Percentiles rank a stretch among this genome's conserved stretches.
These are phyloP conservation scores for Adansonia madagascariensis DNA, from an alignment of 441 rosid species.

Conservation along the genomic window DNA sequence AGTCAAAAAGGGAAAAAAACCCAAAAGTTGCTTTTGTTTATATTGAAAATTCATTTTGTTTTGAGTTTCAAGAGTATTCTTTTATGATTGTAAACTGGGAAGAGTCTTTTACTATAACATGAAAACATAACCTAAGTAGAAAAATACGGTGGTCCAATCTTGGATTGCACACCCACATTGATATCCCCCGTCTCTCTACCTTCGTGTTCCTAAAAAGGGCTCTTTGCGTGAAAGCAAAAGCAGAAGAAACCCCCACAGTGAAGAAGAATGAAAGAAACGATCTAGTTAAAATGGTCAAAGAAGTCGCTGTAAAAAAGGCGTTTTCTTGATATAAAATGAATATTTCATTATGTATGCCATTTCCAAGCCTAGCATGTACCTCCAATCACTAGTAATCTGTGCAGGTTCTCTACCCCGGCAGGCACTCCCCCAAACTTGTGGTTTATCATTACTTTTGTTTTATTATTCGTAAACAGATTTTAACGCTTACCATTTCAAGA, in stretches of 20 bases:
- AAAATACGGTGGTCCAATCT: constrained; percentile 44
- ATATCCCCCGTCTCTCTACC: not conserved
- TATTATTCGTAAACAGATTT: constrained; percentile 23
- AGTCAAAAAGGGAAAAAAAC: not conserved
- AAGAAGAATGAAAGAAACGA: not conserved
- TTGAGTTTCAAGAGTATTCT: not conserved
- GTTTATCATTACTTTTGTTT: constrained; percentile 19
- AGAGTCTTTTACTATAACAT: not conserved
- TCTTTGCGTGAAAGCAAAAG: constrained; percentile 60
- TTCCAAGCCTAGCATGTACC: constrained; percentile 29
- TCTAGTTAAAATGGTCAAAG: not conserved
- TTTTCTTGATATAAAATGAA: constrained; percentile 26
- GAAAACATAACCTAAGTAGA: constrained; percentile 6
- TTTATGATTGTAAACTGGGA: not conserved
- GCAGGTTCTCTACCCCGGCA: constrained; percentile 11
- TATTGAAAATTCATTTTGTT: not conserved
- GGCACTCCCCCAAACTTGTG: not conserved
- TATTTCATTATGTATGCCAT: not conserved
- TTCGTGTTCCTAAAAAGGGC: constrained; percentile 31
- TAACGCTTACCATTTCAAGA: constrained; percentile 30
- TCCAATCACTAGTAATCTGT: not conserved
- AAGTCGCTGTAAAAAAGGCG: not conserved
- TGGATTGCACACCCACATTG: constrained; percentile 38
- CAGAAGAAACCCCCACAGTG: not conserved
- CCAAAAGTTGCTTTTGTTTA: not conserved